Percentiles rank a stretch among this genome's conserved stretches.
Conservation (phyloP, 257 asterid species). For the Gentiana dahurica region DNA sequence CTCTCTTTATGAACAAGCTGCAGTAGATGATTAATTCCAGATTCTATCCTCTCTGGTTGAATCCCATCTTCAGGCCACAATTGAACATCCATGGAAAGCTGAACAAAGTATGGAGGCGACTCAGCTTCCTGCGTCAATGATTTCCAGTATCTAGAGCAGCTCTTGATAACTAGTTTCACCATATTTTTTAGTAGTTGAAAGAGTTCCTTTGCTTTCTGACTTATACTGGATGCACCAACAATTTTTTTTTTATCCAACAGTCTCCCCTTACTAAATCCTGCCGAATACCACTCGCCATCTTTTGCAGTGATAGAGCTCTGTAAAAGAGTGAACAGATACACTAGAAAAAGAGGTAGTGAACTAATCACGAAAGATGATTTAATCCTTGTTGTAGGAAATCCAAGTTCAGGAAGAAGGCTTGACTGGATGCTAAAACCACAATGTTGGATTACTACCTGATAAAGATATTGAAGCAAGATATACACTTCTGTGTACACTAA, state of each 20-base stretch:
- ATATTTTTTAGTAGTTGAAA: slow-evolving; percentile 33
- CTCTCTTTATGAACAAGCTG: slow-evolving; percentile 58
- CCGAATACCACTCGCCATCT: slow-evolving; percentile 90
- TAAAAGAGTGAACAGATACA: slow-evolving; percentile 81
- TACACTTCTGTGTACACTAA: slow-evolving; percentile 84
- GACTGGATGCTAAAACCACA: slow-evolving; percentile 81
- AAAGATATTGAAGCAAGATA: slow-evolving; percentile 74
- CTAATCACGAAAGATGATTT: slow-evolving; percentile 77
- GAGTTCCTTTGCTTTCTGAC: slow-evolving; percentile 40
- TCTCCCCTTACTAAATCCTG: slow-evolving; percentile 48
- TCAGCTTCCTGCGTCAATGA: slow-evolving; percentile 97
- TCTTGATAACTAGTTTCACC: slow-evolving; percentile 31
- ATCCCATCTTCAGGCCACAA: slow-evolving; percentile 97
- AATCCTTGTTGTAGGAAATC: slow-evolving; percentile 77
- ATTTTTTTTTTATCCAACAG: slow-evolving; percentile 25
- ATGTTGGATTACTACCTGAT: slow-evolving; percentile 88
- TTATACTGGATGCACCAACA: slow-evolving; percentile 39
- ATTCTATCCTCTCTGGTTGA: slow-evolving; percentile 96
- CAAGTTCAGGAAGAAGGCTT: slow-evolving; percentile 53
- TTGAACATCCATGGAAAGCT: slow-evolving; percentile 83
- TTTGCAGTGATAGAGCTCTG: slow-evolving; percentile 98
- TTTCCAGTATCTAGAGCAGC: slow-evolving; percentile 88
- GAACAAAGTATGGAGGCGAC: slow-evolving; percentile 97
- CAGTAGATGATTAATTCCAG: slow-evolving; percentile 75
- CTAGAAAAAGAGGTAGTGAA: slow-evolving; percentile 80